These are phyloP conservation scores for Chlorella ohadii DNA, from an alignment of 139 green algal genomes.

Conservation along the genomic window DNA sequence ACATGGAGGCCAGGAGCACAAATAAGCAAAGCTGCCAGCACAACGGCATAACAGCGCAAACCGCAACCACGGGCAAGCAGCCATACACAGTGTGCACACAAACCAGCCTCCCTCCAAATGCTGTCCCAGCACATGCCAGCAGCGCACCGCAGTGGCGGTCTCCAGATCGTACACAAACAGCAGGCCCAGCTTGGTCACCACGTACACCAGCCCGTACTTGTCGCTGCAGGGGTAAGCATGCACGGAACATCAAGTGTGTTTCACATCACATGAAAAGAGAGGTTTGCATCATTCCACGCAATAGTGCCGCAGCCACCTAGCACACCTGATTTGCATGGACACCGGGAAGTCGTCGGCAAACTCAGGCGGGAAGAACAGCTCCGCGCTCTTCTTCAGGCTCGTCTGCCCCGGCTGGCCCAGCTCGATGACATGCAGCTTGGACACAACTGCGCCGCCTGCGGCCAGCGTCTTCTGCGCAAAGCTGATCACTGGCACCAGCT, in stretches of 20 bases:
- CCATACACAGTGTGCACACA: too few relatives aligned
- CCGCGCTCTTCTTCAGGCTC: constrained; percentile 89
- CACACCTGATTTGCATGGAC: constrained; percentile 86
- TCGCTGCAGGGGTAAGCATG: constrained; percentile 32
- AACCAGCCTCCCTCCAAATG: too few relatives aligned
- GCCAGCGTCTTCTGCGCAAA: constrained; percentile 97
- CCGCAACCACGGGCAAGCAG: too few relatives aligned
- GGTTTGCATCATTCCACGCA: too few relatives aligned
- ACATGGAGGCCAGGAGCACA: too few relatives aligned
- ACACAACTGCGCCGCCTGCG: constrained; percentile 52
- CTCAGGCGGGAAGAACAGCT: constrained; percentile 99
- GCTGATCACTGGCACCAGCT: constrained; percentile 87
- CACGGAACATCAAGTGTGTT: too few relatives aligned
- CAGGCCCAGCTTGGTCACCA: constrained; percentile 98
- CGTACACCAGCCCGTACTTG: constrained; percentile 94
- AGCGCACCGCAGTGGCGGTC: constrained; percentile 87
- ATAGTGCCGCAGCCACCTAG: too few relatives aligned
- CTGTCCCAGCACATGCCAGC: too few relatives aligned
- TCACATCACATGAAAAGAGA: too few relatives aligned
- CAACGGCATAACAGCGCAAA: too few relatives aligned
- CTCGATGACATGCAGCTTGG: constrained; percentile 99
- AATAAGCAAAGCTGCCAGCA: too few relatives aligned
- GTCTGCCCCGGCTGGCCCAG: constrained; percentile 74
- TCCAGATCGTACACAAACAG: constrained; percentile 99
- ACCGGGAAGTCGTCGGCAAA: constrained; percentile 99